Base-by-base conservation (phyloP, 2,329 filamentous ascomycete genomes). In the Fusarium newnesense region DNA sequence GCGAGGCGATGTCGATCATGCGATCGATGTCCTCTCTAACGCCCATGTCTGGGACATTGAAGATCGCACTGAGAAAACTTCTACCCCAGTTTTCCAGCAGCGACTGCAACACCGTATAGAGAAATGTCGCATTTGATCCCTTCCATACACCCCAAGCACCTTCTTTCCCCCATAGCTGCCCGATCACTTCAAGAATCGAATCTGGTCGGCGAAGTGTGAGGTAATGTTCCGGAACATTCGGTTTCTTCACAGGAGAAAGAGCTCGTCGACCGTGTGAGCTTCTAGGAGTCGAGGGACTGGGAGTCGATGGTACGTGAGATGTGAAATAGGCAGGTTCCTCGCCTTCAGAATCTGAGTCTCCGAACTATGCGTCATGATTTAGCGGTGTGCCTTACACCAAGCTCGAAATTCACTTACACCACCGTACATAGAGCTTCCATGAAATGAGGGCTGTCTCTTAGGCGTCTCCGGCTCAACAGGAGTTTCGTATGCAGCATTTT, bases 141-240 rank as follows among this genome's bases (percentile, higher is more conserved):
- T 98, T 98, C 95, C 96, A 99, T 9, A 98, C 91, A 9, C 96
- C 96, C 87, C 95, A 95, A 1, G 92, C 92, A 40, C 95, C 94
- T 80, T 97, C 96, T 75, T 93, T 96, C 53, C 92, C 88, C 94
- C 96, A 98, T 26, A 98, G 84, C 80, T 97, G 93, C 11, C 92
- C 91, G 68, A 99, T 89, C 6, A 96, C 94, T 74, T 97, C 94
- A 76, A 95, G 89, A 64, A 98, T 87, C 2, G 95, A 96, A 79
- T 96, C 93, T 16, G 93, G 87, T 67, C 91, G 91, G 73, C 91
- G 92, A 26, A 98, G 86, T 30, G 87, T 85, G 28, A 98, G 87
- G 64, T 91, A 91, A 80, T 95, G 88, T 53, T 83, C 80, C 53
- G 81, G 75, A 34, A 79, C 40, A 43, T 59, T 66, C 47, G 85